phyloP scores from a whole-genome alignment of 2,329 filamentous ascomycete species.

The Trichophyton verrucosum region DNA sequence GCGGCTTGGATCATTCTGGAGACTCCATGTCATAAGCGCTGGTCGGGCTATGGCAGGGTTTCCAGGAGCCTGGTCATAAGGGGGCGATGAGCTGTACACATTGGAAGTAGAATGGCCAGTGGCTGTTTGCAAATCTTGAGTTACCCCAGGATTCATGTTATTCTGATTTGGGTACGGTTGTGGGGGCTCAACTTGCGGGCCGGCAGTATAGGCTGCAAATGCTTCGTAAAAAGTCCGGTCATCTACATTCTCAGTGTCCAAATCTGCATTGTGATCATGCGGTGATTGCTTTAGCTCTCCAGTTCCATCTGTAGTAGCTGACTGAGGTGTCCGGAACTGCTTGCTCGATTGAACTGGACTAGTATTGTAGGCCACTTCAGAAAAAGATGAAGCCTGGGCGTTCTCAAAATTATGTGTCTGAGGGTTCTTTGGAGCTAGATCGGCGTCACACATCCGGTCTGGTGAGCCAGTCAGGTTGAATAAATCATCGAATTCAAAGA shows the following conservation, averaged over 20 bases:
- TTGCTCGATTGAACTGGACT: neutral
- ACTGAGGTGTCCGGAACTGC: neutral
- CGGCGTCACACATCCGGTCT: neutral
- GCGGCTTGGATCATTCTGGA: neutral
- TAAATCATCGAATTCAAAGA: neutral
- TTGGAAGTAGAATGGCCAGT: too few species aligned
- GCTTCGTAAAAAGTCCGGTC: neutral
- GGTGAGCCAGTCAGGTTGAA: neutral
- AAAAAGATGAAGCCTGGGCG: neutral
- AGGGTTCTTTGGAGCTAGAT: neutral
- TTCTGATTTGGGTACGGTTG: neutral
- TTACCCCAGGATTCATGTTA: neutral
- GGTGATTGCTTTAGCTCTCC: neutral
- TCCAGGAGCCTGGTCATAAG: neutral
- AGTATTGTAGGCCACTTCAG: neutral
- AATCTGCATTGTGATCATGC: neutral
- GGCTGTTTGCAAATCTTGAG: neutral
- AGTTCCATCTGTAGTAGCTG: neutral
- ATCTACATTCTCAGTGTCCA: neutral
- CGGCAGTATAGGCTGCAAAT: neutral
- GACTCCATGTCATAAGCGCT: neutral
- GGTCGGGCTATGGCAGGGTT: neutral
- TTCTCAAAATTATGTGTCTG: neutral
- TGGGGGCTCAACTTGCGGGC: neutral
- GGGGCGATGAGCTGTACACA: too few species aligned